These are phyloP conservation scores for Thuidium tamariscinum DNA, from an alignment of 225 moss, liverwort and hornwort species.

Conservation along the genomic window DNA sequence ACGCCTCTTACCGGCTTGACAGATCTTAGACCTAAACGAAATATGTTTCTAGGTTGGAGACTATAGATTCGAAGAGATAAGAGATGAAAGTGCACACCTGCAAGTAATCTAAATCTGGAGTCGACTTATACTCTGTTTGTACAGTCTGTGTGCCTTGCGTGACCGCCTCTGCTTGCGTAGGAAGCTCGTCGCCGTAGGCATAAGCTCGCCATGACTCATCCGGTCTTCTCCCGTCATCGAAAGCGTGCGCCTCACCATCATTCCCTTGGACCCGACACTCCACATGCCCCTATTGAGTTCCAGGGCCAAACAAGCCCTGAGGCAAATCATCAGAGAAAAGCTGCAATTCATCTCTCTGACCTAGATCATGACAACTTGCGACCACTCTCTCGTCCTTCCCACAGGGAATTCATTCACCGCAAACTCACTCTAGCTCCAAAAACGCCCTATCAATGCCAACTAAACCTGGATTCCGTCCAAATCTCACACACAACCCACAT, in stretches of 20 bases:
- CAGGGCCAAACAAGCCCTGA: conserved; percentile 14
- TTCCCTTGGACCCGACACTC: conserved; percentile 25
- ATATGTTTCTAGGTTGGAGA: background rate
- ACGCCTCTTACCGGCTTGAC: background rate
- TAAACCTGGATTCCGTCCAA: background rate
- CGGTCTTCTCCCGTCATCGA: conserved; percentile 16
- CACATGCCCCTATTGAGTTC: conserved; percentile 21
- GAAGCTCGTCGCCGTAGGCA: conserved; percentile 56
- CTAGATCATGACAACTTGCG: background rate
- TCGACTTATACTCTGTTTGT: conserved; percentile 80
- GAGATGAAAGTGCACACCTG: conserved; percentile 36
- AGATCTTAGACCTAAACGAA: background rate
- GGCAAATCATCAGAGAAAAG: conserved; percentile 10
- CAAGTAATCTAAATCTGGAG: conserved; percentile 97
- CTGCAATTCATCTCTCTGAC: background rate
- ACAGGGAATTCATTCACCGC: background rate
- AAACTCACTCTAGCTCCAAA: background rate
- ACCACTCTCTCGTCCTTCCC: background rate
- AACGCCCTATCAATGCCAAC: background rate
- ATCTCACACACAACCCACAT: background rate
- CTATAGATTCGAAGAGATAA: background rate
- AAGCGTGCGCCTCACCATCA: conserved; percentile 9
- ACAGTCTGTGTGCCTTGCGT: conserved; percentile 72
- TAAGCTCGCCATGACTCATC: conserved; percentile 45
- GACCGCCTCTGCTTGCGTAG: conserved; percentile 79